A percentile compares a stretch with the other conserved stretches of the same genome.
phyloP scores from a whole-genome alignment of 73 alveolate genomes.

The Blepharisma japonicum region DNA sequence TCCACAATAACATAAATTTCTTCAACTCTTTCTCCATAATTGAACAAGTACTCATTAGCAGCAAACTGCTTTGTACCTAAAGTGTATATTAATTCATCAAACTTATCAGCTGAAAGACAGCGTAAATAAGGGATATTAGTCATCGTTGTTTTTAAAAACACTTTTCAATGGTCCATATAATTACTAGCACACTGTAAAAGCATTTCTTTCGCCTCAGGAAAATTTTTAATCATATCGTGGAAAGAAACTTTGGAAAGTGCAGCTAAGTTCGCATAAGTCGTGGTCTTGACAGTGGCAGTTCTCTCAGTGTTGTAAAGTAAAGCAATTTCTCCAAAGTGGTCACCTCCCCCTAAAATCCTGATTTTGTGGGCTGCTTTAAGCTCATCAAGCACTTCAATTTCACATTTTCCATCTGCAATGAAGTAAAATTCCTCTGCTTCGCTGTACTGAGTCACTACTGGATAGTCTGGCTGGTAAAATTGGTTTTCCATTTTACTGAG shows the following conservation, averaged over 20 bases:
- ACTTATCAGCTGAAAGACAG: not conserved
- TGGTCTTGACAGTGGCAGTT: conserved; percentile 89
- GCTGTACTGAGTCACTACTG: conserved; percentile 29
- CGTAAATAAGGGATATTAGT: not conserved
- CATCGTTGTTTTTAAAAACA: not conserved
- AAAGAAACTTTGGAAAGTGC: conserved; percentile 62
- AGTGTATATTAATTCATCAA: not conserved
- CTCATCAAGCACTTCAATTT: conserved; percentile 36
- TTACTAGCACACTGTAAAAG: not conserved
- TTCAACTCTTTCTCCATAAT: not conserved
- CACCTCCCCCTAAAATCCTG: conserved; percentile 73
- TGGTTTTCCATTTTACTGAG: not conserved
- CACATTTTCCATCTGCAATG: conserved; percentile 57
- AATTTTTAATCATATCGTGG: conserved; percentile 49
- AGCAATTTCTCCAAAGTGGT: conserved; percentile 94
- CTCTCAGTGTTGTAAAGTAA: conserved; percentile 75
- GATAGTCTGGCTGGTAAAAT: conserved; percentile 12
- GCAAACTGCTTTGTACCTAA: not conserved
- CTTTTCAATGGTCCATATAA: not conserved
- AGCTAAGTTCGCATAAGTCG: conserved; percentile 79
- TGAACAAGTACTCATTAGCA: not conserved
- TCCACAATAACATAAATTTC: conserved; percentile 6
- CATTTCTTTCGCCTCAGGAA: conserved; percentile 1
- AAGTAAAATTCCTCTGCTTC: conserved; percentile 40
- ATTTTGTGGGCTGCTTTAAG: conserved; percentile 51